Percentiles rank a stretch among this genome's conserved stretches.
Evolutionary conservation across 495 filamentous ascomycete genomes (phyloP).

Genomic region (Aspergillus olivimuriae): DNA sequence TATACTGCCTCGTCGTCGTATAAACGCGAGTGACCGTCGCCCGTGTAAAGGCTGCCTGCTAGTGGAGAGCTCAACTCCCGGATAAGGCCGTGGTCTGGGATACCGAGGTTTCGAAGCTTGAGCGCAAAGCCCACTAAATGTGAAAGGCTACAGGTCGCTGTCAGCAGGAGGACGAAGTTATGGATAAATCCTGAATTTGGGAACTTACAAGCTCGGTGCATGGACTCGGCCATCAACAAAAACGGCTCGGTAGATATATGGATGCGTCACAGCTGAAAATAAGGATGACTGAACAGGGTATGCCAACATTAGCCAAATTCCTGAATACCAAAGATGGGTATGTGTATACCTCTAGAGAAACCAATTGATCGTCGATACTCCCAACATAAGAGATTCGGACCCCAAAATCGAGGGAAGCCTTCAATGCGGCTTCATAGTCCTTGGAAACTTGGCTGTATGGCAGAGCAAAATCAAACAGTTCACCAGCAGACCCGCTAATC

Average conservation of each 20-base stretch:
- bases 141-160: constrained; percentile 52
- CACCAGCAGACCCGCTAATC: constrained; percentile 79
- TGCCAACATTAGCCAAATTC: constrained; percentile 10
- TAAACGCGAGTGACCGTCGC: constrained; percentile 87
- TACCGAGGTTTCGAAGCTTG: constrained; percentile 86
- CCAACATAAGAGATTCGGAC: constrained; percentile 80
- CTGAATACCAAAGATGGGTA: not conserved
- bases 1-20: constrained; percentile 92
- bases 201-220: constrained; percentile 75
- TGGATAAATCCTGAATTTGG: not conserved
- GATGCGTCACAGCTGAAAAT: constrained; percentile 76
- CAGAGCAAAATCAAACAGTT: constrained; percentile 87
- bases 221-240: constrained; percentile 94
- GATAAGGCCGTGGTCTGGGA: constrained; percentile 88
- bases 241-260: constrained; percentile 86
- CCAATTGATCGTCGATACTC: constrained; percentile 94
- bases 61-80: constrained; percentile 83
- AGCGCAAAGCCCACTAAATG: constrained; percentile 89
- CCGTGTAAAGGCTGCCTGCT: constrained; percentile 83
- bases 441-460: constrained; percentile 74
- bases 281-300: constrained; percentile 61
- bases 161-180: constrained; percentile 3
- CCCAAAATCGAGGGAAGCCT: constrained; percentile 65
- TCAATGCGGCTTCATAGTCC: constrained; percentile 69
- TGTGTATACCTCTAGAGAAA: constrained; percentile 69